phyloP scores from a whole-genome alignment of 2,329 filamentous ascomycete genomes.

The Aspergillus fumigatiaffinis region DNA sequence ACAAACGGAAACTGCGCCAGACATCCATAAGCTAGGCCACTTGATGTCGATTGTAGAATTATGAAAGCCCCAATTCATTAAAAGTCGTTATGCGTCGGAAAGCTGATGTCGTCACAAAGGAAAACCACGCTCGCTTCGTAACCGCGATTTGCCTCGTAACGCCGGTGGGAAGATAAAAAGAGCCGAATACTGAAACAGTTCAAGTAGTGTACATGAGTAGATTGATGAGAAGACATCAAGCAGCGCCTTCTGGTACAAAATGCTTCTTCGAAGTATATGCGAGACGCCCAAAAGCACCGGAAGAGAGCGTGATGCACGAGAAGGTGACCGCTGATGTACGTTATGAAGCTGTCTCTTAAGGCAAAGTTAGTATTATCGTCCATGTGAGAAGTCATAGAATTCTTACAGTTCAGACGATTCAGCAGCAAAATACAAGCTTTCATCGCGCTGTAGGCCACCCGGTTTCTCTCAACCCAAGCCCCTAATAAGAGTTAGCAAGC shows the following conservation, averaged over 20 bases:
- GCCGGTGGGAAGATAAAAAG: background rate
- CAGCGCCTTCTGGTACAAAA: too few relatives aligned
- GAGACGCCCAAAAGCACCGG: too few relatives aligned
- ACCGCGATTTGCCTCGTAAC: background rate
- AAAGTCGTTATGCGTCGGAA: background rate
- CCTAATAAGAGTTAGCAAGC: conserved; percentile 13
- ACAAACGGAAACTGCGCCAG: background rate
- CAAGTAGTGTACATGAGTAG: too few relatives aligned
- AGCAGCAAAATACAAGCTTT: conserved; percentile 15
- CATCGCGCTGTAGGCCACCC: conserved; percentile 21
- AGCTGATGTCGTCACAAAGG: background rate
- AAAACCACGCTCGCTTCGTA: background rate
- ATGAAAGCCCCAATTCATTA: background rate
- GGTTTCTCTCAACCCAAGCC: conserved; percentile 17
- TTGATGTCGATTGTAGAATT: background rate
- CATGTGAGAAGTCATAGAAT: too few relatives aligned
- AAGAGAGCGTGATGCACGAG: too few relatives aligned
- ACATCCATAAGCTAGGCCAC: background rate
- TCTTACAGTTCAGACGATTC: background rate
- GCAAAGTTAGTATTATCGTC: too few relatives aligned
- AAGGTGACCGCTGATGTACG: too few relatives aligned
- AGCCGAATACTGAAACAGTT: too few relatives aligned
- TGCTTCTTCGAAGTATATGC: too few relatives aligned
- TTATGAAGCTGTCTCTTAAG: too few relatives aligned
- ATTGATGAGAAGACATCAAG: too few relatives aligned